Conservation (phyloP, 2,329 filamentous ascomycete species). For the Pseudogymnoascus sp. region DNA sequence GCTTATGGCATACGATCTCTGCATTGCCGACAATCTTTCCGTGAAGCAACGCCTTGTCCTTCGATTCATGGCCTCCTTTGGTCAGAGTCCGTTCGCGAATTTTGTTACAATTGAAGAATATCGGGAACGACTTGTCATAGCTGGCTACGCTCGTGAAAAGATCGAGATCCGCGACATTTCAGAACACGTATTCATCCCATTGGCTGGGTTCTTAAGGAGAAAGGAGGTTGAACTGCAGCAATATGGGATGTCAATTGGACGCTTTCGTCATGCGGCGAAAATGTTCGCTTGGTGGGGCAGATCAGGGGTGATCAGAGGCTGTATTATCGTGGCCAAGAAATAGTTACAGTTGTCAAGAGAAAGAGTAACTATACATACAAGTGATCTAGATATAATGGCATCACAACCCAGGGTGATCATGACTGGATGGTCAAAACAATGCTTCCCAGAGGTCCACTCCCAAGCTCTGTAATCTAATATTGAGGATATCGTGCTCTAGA, state of each 20-base stretch:
- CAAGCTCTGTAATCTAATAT: too few relatives aligned
- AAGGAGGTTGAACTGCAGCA: slow-evolving; percentile 30
- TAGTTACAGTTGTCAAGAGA: not conserved
- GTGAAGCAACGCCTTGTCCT: slow-evolving; percentile 4
- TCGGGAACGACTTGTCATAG: slow-evolving; percentile 36
- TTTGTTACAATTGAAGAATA: slow-evolving; percentile 33
- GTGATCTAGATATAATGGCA: not conserved
- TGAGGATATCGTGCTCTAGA: too few relatives aligned
- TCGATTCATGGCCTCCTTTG: slow-evolving; percentile 7
- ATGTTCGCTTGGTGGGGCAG: slow-evolving; percentile 39
- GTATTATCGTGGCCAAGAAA: slow-evolving; percentile 34
- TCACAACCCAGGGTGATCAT: too few relatives aligned
- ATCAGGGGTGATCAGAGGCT: slow-evolving; percentile 32
- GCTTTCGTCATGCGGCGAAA: slow-evolving; percentile 28
- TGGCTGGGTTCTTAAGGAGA: slow-evolving; percentile 39
- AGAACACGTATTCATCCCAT: slow-evolving; percentile 44
- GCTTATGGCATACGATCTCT: slow-evolving; percentile 16
- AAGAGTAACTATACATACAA: not conserved
- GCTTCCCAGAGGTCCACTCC: too few relatives aligned
- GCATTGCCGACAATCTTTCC: slow-evolving; percentile 12
- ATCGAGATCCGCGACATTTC: slow-evolving; percentile 46
- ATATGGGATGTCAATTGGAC: slow-evolving; percentile 34
- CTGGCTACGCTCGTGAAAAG: slow-evolving; percentile 39
- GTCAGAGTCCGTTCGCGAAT: slow-evolving; percentile 14
- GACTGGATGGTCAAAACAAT: too few relatives aligned